Evolutionary conservation across 805 yeast species (phyloP), one percentile per base, ranked within the genome.

Genomic region (Wickerhamiella shivajii): DNA sequence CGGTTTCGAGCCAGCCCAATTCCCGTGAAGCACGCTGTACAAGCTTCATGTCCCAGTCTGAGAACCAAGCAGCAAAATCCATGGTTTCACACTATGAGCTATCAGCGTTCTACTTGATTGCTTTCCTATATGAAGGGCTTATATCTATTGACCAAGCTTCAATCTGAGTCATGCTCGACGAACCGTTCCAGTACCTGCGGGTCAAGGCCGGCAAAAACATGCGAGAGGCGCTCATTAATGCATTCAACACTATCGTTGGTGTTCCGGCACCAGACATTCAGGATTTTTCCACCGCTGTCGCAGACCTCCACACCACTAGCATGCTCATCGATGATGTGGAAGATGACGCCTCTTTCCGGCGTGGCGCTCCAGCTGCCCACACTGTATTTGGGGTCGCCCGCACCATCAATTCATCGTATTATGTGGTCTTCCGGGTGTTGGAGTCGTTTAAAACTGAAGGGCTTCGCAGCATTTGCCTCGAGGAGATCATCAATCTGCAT

Each of bases 321-420:
- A 52, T 77, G 37, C 55, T 77, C 33, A 70, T 85, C 24, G 97
- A 85, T 53, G 97, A 85, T 47, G 77, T 85, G 18, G 97, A 85
- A 50, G 97, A 85, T 51, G 61, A 56, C 25, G 77, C 93, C 0
- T 56, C 55, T 14, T 57, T 71, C 28, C 61, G 97, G 43, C 54
- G 97, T 25, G 95, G 95, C 1, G 53, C 60, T 22, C 83, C 84
- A 1, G 73, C 80, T 4, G 79, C 94, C 0, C 95, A 85, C 52
- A 54, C 68, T 31, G 63, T 76, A 12, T 85, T 59, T 51, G 97
- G 97, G 0, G 53, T 65, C 0, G 83, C 94, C 0, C 69, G 71
- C 46, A 78, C 94, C 3, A 71, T 87, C 36, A 85, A 85, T 49
- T 66, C 84, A 34, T 79, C 92, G 3, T 80, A 79, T 52, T 71